phyloP scores from a whole-genome alignment of 2,329 filamentous ascomycete genomes.

The Emergomyces pasteurianus region DNA sequence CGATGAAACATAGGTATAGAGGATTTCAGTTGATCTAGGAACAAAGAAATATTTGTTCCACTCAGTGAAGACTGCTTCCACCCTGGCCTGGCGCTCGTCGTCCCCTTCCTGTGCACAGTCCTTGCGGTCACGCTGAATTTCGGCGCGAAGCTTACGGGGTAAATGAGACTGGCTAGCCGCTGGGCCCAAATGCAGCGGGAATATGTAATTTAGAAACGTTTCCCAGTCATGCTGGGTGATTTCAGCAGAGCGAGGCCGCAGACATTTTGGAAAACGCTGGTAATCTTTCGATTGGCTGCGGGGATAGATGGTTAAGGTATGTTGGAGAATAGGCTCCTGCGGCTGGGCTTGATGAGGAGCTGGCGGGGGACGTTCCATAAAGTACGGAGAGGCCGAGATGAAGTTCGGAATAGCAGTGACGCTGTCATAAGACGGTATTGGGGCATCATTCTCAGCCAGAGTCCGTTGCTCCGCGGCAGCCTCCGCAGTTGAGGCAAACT shows the following conservation, averaged over 20 bases:
- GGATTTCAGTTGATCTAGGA: constrained; percentile 23
- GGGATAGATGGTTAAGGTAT: constrained; percentile 30
- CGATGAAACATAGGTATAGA: constrained; percentile 25
- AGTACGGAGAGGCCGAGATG: constrained; percentile 28
- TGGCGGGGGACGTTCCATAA: constrained; percentile 23
- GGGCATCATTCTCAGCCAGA: constrained; percentile 12
- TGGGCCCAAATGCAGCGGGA: constrained; percentile 28
- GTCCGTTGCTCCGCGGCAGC: not conserved
- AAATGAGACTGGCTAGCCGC: constrained; percentile 26
- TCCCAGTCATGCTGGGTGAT: constrained; percentile 33
- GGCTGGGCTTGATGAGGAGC: constrained; percentile 2
- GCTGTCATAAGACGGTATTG: constrained; percentile 1
- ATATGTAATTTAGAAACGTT: constrained; percentile 31
- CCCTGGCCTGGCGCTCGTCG: constrained; percentile 26
- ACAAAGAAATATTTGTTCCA: constrained; percentile 35
- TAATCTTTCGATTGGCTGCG: constrained; percentile 32
- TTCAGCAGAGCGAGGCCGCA: constrained; percentile 23
- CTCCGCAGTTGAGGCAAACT: constrained; percentile 13
- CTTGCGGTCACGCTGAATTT: constrained; percentile 31
- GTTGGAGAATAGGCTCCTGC: constrained; percentile 18
- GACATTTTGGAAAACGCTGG: constrained; percentile 30
- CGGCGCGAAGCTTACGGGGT: constrained; percentile 26
- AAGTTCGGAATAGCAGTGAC: constrained; percentile 2
- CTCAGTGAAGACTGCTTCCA: constrained; percentile 29
- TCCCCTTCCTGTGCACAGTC: constrained; percentile 32